Conservation (phyloP, 2,329 filamentous ascomycete species). For the Talaromyces sp. region DNA sequence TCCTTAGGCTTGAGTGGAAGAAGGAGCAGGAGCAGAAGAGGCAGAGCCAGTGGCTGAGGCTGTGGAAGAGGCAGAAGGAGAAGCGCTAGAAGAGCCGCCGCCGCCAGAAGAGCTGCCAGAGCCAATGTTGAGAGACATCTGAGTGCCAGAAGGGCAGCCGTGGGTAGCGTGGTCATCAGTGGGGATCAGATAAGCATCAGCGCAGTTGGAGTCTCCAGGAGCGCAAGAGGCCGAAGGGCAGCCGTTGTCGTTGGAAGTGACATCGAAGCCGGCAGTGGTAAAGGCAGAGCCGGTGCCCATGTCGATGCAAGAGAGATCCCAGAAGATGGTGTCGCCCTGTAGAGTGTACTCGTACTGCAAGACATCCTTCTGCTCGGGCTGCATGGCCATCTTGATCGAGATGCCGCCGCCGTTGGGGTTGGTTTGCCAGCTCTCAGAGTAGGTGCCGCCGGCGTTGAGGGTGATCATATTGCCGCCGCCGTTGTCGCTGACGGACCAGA, state of each 20-base stretch:
- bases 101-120: background rate
- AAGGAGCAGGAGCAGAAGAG: background rate
- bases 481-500: conserved; percentile 35
- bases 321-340: conserved; percentile 28
- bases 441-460: conserved; percentile 30
- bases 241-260: conserved; percentile 22
- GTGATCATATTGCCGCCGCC: conserved; percentile 28
- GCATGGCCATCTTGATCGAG: conserved; percentile 37
- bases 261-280: conserved; percentile 29
- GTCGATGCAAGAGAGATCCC: conserved; percentile 37
- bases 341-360: conserved; percentile 41
- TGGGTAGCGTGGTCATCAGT: conserved; percentile 39
- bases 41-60: background rate
- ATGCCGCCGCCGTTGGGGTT: conserved; percentile 37
- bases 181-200: conserved; percentile 35
- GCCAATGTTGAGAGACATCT: conserved; percentile 31
- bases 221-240: conserved; percentile 33
- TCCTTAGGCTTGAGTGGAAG: background rate
- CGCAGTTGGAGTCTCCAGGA: conserved; percentile 31
- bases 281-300: conserved; percentile 28
- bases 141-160: conserved; percentile 33
- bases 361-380: conserved; percentile 27
- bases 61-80: background rate
- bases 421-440: conserved; percentile 28
- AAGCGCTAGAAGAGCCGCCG: background rate